Base-by-base conservation (phyloP, 2,329 filamentous ascomycete genomes). In the Pseudogymnoascus sp. region DNA sequence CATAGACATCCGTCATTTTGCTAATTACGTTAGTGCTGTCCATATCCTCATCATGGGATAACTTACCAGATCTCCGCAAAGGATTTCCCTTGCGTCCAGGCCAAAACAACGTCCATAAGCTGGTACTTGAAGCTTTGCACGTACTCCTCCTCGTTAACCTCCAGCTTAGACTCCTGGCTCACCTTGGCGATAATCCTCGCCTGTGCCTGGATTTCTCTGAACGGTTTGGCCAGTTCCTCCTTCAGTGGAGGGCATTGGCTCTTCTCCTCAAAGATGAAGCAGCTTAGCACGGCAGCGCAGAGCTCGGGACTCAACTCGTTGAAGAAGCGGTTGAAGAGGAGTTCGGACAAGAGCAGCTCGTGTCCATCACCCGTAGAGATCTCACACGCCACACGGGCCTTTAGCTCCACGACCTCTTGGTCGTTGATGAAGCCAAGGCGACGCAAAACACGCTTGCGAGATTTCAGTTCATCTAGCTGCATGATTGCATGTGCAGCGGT, bases 1-100 rank as follows among this genome's bases (percentile, higher is more conserved):
- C 94, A 75, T 97, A 99, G 28, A 93, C 90, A 69, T 97, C 93
- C 28, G 94, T 97, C 92, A 99, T 97, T 90, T 96, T 96, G 77
- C 93, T 96, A 65, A 6, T 57, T 25, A 57, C 33, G 11, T 7
- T 47, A 38, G 37, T 53, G 36, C 65, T 59, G 41, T 57, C 43
- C 70, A 66, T 72, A 58, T 36, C 33, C n/a, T 36, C 15, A 35
- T 59, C 66, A 58, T 66, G 38, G 20, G 20, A 28, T 2, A 61
- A 83, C 90, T 71, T 84, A 96, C 93, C 94, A 97, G 64, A 99
- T 97, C 68, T 96, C 87, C 0, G 89, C 85, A 77, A 99, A 99
- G 0, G 89, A 86, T 67, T 88, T 89, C 58, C 93, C 94, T 67
- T 94, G 88, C 4, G 91, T 88, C 94, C 94, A 99, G 5, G 89